Evolutionary conservation across 208 protist species (phyloP), one percentile per base, ranked within the genome.

Genomic region (Trypanosoma mega): DNA sequence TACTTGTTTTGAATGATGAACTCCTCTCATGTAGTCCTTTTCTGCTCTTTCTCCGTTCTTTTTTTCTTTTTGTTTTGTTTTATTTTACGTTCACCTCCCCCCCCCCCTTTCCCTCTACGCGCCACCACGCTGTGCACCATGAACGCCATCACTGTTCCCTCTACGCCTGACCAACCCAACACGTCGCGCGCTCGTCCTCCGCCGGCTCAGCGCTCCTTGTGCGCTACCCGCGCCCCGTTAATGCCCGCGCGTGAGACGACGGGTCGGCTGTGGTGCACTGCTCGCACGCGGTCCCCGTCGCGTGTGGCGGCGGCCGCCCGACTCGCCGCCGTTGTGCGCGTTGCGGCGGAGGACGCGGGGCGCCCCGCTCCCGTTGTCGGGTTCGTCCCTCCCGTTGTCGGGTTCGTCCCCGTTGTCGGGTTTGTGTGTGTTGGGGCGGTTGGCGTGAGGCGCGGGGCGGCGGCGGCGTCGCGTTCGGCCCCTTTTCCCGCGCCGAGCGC

Each of bases 281-380:
- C 21, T 7, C 63, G 41, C 24, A 44, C 23, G 14, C 44, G n/a
- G 16, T 63, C 56, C 2, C 45, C 48, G 5, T 43, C 20, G 33
- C 58, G 39, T n/a, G 56, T 41, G 0, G 61, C 61, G 29, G 63
- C 29, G 11, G 60, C 34, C 7, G 68, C 30, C 29, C 59, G 44
- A 56, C 46, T 60, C 7, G 24, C 21, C 11, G 48, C 16, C 16
- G 34, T 29, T 24, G 62, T 27, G 11, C 48, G 29, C 36, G 67
- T 20, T 27, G 55, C 23, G 18, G 43, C 21, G 12, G 54, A 39
- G 2, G 56, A 55, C n/a, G 61, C 34, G 21, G 70, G 33, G 14
- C 64, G 36, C 12, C n/a, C 52, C 33, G 26, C 29, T 69, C 54
- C 21, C 48, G 41, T 29, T 24, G 39, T 21, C 23, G 52, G 21